A percentile compares a stretch with the other conserved stretches of the same genome.
These are phyloP conservation scores for Flaveria robusta DNA, from an alignment of 129 eudicot genomes.

Conservation along the genomic window DNA sequence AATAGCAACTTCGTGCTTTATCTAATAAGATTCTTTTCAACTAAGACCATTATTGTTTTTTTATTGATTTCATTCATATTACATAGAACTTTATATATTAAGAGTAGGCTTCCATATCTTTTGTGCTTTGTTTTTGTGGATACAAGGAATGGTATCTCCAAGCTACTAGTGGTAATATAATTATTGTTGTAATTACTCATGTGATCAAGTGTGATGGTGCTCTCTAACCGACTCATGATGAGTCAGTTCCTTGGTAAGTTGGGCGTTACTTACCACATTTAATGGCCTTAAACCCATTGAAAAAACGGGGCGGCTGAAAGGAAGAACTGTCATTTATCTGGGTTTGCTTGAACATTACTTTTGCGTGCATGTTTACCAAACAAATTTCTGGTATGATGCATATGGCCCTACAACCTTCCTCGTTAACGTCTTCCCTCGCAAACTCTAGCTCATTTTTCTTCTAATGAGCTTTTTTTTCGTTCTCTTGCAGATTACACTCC, in stretches of 20 bases:
- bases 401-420: not conserved
- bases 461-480: no score
- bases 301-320: not conserved
- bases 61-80: not conserved
- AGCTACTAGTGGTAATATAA: constrained; percentile 35
- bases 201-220: not conserved
- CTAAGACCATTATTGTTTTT: not conserved
- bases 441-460: no score
- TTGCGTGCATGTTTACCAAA: not conserved
- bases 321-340: not conserved
- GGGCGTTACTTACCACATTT: not conserved
- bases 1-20: not conserved
- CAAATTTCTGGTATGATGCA: not conserved
- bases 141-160: constrained; percentile 40
- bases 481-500: no score
- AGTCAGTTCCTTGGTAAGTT: not conserved
- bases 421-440: not conserved
- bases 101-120: constrained; percentile 48
- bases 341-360: not conserved
- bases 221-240: not conserved
- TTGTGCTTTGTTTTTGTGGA: constrained; percentile 42
- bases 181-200: constrained; percentile 28
- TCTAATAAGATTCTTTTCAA: not conserved
- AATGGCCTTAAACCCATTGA: not conserved
- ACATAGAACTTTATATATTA: constrained; percentile 33